Evolutionary conservation across 139 green algal species (phyloP), one percentile per base, ranked within the genome.

Genomic region (Asterochloris erici): DNA sequence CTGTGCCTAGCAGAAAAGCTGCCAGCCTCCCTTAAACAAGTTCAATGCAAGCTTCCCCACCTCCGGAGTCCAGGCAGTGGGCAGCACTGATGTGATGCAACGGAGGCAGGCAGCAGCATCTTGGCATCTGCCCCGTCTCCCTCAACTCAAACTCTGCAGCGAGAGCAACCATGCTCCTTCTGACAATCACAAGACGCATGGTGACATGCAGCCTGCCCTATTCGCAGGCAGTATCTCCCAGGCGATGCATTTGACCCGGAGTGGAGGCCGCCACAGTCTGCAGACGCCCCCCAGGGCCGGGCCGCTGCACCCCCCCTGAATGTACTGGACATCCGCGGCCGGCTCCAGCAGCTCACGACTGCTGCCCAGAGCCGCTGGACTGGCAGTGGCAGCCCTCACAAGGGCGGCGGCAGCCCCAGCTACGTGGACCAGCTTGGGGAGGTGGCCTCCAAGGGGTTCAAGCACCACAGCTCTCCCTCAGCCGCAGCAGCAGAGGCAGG

Each of bases 171-270:
- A 54, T 54, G 38, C 38, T 54, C 38, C 38, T 6, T 54, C 38
- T 54, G 38, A 6, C 38, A 54, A 54, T 54, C 38, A 54, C 38
- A 2, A 54, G 38, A 2, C 38, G 38, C 38, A 54, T 54, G 38
- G 38, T 54, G 38, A 54, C 38, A 54, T 54, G 38, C 38, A 54
- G 38, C 38, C 38, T 54, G 38, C 4, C 38, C 38, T 6, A 2
- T 54, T n/a, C n/a, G 38, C 38, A 54, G 70, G 1, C 81, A 81
- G 60, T 73, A 81, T 14, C 74, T 87, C 27, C 79, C 77, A 62
- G 78, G 66, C 11, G 71, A 79, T 38, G 78, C 83, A 19, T 83
- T 83, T 77, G 78, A 86, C 61, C 69, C 79, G 19, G 63, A 12
- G 61, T 75, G 29, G 47, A 21, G n/a, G 21, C 73, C 73, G 19